Base-by-base conservation (phyloP, 2,329 filamentous ascomycete genomes). In the Paecilomyces formosus region DNA sequence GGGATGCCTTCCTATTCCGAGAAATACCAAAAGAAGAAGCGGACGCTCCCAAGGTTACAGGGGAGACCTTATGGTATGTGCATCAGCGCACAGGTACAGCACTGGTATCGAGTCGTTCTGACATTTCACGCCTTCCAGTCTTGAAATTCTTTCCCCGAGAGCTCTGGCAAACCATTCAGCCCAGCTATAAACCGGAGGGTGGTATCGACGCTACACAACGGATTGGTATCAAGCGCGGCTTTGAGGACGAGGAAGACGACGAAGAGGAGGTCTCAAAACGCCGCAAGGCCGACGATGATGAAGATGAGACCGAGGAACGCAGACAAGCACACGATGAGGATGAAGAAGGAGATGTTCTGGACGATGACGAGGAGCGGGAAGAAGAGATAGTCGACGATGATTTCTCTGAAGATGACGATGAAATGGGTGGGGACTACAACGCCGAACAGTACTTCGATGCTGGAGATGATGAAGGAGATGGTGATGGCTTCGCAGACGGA, bases 371-470 rank as follows among this genome's bases (percentile, higher is more conserved):
- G 7, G 81, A 82, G 1, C 72, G 74, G 13, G 77, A 81, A 21
- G 80, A 82, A 50, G 79, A 82, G 60, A 78, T 82, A 31, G 76
- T 80, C 6, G 83, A 85, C 56, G 81, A 84, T 58, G 81, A 84
- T 57, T 86, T 84, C 61, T 81, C 84, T 52, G 82, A 83, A 24
- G 83, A 85, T 52, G 84, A 84, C 12, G 82, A 84, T 57, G 79
- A 80, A 35, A 79, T 81, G 71, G 81, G 78, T 4, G 84, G 82
- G 3, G 84, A 86, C 66, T 86, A 87, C 65, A 83, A 86, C 63
- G 85, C 82, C 1, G 85, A 87, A 65, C 80, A 86, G 62, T 87
- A 87, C 74, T 85, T 85, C 65, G 81, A 84, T 61, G 82, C 78
- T 57, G 85, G 85, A 6, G 85, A 81, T 55, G 78, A 79, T 54